These are phyloP conservation scores for Pyrrhoderma noxium DNA, from an alignment of 1,284 basidiomycete species.

Conservation along the genomic window DNA sequence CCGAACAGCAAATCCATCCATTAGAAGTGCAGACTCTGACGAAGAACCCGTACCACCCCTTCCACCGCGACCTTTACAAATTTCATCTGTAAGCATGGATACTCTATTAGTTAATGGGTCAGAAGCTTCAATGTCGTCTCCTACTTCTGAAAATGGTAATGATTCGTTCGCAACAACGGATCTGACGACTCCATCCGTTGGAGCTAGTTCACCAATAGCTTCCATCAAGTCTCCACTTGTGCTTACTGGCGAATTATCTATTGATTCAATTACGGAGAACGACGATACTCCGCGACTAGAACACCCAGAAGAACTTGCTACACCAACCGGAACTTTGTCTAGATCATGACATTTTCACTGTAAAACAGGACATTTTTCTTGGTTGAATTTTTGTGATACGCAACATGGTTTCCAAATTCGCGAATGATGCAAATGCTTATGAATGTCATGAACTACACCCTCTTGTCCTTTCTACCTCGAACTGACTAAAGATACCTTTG, in stretches of 20 bases:
- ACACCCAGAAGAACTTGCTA: too few species aligned
- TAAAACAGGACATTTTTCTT: too few species aligned
- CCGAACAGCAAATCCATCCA: constrained; percentile 8
- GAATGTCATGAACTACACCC: too few species aligned
- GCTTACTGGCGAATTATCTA: not conserved
- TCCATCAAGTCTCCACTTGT: constrained; percentile 3
- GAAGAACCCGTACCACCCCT: constrained; percentile 9
- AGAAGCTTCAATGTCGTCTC: constrained; percentile 2
- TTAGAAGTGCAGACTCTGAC: constrained; percentile 3
- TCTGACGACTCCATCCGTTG: constrained; percentile 1
- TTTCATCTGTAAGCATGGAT: not conserved
- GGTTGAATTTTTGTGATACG: too few species aligned
- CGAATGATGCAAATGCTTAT: too few species aligned
- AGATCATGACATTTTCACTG: too few species aligned
- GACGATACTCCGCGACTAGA: too few species aligned
- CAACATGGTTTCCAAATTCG: too few species aligned
- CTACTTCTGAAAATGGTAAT: constrained; percentile 5
- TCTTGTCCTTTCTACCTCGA: too few species aligned
- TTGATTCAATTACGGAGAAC: not conserved
- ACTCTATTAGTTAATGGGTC: not conserved
- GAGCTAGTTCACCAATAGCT: constrained; percentile 3
- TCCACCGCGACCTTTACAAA: constrained; percentile 1
- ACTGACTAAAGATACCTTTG: too few species aligned
- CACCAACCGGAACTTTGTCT: too few species aligned
- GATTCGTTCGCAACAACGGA: constrained; percentile 2